Percentiles rank a stretch among this genome's conserved stretches.
Conservation (phyloP, 805 yeast species). For the Nakazawaea holstii region DNA sequence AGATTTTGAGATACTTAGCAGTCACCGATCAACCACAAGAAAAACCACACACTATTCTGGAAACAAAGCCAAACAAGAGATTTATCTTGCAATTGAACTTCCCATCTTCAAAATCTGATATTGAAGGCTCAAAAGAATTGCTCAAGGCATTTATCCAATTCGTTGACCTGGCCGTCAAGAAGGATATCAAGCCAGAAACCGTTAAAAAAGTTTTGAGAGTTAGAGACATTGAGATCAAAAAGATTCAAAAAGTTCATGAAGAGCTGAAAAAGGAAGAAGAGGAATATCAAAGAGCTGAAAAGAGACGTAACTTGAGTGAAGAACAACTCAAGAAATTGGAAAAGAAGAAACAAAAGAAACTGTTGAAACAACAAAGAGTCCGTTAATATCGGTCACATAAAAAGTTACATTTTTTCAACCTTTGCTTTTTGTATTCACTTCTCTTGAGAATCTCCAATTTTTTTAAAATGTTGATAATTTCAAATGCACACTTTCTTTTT, state of each 20-base stretch:
- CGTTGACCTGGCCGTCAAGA: slow-evolving; percentile 53
- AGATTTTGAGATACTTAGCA: slow-evolving; percentile 60
- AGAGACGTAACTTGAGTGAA: slow-evolving; percentile 60
- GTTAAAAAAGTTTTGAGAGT: slow-evolving; percentile 69
- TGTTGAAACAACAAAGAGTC: slow-evolving; percentile 55
- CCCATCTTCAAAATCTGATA: slow-evolving; percentile 44
- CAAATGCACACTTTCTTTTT: too few relatives aligned
- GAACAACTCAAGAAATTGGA: slow-evolving; percentile 67
- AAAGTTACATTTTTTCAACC: background rate
- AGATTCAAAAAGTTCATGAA: slow-evolving; percentile 66
- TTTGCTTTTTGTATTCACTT: background rate
- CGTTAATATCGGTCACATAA: background rate
- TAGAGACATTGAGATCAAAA: slow-evolving; percentile 69
- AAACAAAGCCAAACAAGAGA: slow-evolving; percentile 47
- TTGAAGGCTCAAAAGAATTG: slow-evolving; percentile 42
- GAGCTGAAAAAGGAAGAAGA: slow-evolving; percentile 60
- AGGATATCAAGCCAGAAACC: slow-evolving; percentile 67
- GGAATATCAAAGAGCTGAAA: slow-evolving; percentile 66
- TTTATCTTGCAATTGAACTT: slow-evolving; percentile 50
- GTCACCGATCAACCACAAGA: slow-evolving; percentile 80
- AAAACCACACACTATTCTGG: slow-evolving; percentile 58
- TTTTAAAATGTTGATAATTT: too few relatives aligned
- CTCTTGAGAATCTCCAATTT: background rate
- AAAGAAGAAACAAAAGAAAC: slow-evolving; percentile 75
- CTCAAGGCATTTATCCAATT: slow-evolving; percentile 52